Percentiles rank a stretch among this genome's conserved stretches.
These are phyloP conservation scores for Ramaria sp. DNA, from an alignment of 768 basidiomycete species.

Conservation along the genomic window DNA sequence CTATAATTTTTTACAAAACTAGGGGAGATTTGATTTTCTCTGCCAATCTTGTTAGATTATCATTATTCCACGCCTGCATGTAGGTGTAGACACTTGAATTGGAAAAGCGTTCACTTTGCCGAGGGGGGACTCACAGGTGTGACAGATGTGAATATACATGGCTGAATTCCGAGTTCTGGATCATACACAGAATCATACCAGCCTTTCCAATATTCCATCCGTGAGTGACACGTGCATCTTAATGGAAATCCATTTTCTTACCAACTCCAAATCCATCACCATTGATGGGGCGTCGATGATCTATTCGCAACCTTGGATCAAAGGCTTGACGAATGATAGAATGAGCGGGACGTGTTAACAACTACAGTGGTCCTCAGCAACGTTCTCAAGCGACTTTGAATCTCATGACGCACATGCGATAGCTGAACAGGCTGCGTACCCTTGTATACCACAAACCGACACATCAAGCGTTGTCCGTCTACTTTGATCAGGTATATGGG, in stretches of 20 bases:
- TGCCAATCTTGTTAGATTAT: constrained; percentile 84
- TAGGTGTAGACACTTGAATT: not conserved
- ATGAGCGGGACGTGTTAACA: constrained; percentile 90
- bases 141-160: constrained; percentile 93
- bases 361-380: constrained; percentile 25
- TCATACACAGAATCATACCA: constrained; percentile 90
- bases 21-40: constrained; percentile 96
- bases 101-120: not conserved
- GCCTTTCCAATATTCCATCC: constrained; percentile 30
- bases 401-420: constrained; percentile 51
- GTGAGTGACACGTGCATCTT: not conserved
- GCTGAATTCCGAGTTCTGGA: constrained; percentile 73
- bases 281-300: constrained; percentile 77
- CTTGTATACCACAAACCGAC: constrained; percentile 91
- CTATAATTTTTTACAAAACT: constrained; percentile 59
- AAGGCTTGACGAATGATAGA: constrained; percentile 97
- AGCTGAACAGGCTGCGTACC: constrained; percentile 88
- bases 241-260: constrained; percentile 24
- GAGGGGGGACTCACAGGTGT: constrained; percentile 59
- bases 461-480: constrained; percentile 37
- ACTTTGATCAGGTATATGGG: too few relatives aligned
- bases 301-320: constrained; percentile 81
- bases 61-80: constrained; percentile 90
- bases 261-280: constrained; percentile 96
- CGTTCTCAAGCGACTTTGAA: not conserved